Evolutionary conservation across 805 yeast species (phyloP).

Genomic region (Pichia pseudocactophila): DNA sequence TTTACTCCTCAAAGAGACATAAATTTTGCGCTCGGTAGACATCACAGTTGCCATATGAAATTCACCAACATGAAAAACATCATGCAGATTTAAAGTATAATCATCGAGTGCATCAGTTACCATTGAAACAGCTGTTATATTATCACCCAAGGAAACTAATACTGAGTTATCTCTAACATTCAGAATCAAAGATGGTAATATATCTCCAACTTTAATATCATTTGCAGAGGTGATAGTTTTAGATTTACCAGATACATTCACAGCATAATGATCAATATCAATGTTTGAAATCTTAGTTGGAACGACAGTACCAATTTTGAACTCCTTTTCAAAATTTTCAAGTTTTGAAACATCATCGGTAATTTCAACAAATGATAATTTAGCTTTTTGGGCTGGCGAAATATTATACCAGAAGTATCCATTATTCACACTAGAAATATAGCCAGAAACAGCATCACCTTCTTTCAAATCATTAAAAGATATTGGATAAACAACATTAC

Average conservation of each 20-base stretch:
- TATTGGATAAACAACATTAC: constrained; percentile 31
- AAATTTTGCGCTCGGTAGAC: constrained; percentile 45
- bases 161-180: constrained; percentile 52
- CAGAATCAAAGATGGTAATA: constrained; percentile 53
- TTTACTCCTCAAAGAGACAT: constrained; percentile 53
- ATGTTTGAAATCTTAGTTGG: constrained; percentile 44
- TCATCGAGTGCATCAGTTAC: constrained; percentile 73
- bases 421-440: constrained; percentile 52
- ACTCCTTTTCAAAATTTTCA: constrained; percentile 42
- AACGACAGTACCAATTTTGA: constrained; percentile 67
- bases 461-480: constrained; percentile 32
- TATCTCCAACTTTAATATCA: constrained; percentile 46
- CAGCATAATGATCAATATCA: constrained; percentile 41
- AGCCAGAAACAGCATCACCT: constrained; percentile 49
- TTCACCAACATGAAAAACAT: constrained; percentile 41
- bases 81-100: constrained; percentile 44
- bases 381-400: constrained; percentile 60
- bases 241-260: constrained; percentile 34
- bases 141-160: constrained; percentile 59
- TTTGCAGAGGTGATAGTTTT: constrained; percentile 32
- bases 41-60: constrained; percentile 49
- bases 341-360: constrained; percentile 43
- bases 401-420: constrained; percentile 62
- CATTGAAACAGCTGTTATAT: constrained; percentile 53
- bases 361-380: constrained; percentile 55